phyloP scores from a whole-genome alignment of 1,284 basidiomycete genomes.

The Chalciporus sp. region DNA sequence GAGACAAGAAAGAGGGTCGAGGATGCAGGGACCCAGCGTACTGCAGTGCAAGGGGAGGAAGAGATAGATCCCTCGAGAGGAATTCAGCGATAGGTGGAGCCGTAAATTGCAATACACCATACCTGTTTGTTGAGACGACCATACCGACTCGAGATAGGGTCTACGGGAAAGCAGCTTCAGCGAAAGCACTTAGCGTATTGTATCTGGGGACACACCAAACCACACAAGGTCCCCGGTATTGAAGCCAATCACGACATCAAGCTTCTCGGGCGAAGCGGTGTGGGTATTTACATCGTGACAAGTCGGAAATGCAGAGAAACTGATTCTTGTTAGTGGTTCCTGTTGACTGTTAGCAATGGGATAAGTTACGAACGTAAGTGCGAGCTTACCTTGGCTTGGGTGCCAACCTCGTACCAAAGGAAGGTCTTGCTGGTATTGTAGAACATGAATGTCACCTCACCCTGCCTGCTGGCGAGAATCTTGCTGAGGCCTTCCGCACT shows the following conservation, averaged over 20 bases:
- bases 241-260: slow-evolving; percentile 95
- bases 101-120: slow-evolving; percentile 8
- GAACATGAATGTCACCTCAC: slow-evolving; percentile 83
- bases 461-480: slow-evolving; percentile 74
- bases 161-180: slow-evolving; percentile 39
- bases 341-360: slow-evolving; percentile 32
- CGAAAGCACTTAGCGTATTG: background rate
- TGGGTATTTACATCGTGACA: slow-evolving; percentile 86
- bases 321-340: slow-evolving; percentile 86
- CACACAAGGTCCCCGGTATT: slow-evolving; percentile 91
- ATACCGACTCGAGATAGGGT: slow-evolving; percentile 85
- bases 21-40: slow-evolving; percentile 89
- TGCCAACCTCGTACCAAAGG: slow-evolving; percentile 80
- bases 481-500: slow-evolving; percentile 76
- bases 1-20: slow-evolving; percentile 88
- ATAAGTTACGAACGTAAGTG: slow-evolving; percentile 4
- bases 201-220: slow-evolving; percentile 60
- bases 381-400: slow-evolving; percentile 70
- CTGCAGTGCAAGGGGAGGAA: slow-evolving; percentile 46
- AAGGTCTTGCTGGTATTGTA: slow-evolving; percentile 83
- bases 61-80: slow-evolving; percentile 26
- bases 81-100: slow-evolving; percentile 23
- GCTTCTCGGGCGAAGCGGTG: slow-evolving; percentile 74
- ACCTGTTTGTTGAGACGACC: slow-evolving; percentile 91
- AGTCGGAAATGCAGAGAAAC: slow-evolving; percentile 85